Percentiles rank a stretch among this genome's conserved stretches.
phyloP scores from a whole-genome alignment of 2,329 filamentous ascomycete species.

The Thielaviopsis cerberus region DNA sequence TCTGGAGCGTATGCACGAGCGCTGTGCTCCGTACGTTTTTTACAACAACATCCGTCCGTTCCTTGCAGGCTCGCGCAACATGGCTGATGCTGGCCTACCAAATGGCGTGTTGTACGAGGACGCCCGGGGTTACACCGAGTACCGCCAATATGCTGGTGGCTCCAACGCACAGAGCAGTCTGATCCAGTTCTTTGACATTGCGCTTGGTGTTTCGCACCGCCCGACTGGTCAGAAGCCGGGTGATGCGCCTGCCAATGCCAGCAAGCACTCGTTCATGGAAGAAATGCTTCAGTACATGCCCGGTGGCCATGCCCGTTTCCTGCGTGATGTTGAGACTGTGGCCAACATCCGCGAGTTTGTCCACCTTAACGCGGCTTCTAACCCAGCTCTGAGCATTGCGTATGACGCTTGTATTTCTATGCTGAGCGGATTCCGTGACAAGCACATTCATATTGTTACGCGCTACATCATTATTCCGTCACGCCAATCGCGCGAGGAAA shows the following conservation, averaged over 20 bases:
- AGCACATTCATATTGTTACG: constrained; percentile 89
- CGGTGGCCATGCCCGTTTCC: constrained; percentile 72
- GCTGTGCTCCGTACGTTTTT: constrained; percentile 84
- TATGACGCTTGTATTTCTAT: constrained; percentile 77
- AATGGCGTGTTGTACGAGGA: constrained; percentile 76
- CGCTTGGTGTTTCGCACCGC: constrained; percentile 73
- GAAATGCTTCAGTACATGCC: constrained; percentile 99
- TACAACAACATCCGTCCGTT: constrained; percentile 94
- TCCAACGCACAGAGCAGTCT: constrained; percentile 94
- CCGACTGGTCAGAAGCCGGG: constrained; percentile 53
- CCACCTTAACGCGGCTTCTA: constrained; percentile 31
- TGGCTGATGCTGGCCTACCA: constrained; percentile 81
- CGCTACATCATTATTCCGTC: constrained; percentile 88
- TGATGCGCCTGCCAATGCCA: constrained; percentile 19
- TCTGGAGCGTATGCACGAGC: constrained; percentile 81
- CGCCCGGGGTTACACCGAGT: constrained; percentile 46
- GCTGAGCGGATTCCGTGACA: constrained; percentile 58
- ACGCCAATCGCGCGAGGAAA: constrained; percentile 49
- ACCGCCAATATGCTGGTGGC: constrained; percentile 75
- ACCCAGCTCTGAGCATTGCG: constrained; percentile 54
- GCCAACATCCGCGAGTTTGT: constrained; percentile 82
- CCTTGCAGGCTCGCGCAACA: constrained; percentile 91
- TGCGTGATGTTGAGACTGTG: constrained; percentile 58
- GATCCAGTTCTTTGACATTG: constrained; percentile 92
- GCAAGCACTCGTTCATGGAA: constrained; percentile 74